Evolutionary conservation across 352 stramenopile genomes (phyloP).

Genomic region (Phytophthora vignae): DNA sequence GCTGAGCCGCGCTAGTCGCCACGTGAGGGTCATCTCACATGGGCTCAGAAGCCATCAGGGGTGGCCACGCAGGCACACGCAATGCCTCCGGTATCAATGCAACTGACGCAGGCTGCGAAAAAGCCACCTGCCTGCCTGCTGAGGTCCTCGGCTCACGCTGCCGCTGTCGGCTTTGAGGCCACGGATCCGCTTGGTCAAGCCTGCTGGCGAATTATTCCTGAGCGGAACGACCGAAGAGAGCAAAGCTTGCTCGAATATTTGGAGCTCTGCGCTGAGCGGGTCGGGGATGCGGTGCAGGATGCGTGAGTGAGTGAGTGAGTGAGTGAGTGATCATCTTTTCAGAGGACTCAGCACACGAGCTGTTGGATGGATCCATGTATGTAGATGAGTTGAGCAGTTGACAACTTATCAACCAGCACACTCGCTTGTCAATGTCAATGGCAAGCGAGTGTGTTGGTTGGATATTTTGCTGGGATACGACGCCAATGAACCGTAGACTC

Average conservation of each 20-base stretch:
- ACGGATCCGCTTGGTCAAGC: constrained; percentile 18
- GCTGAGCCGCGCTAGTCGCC: not conserved
- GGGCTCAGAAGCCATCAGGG: constrained; percentile 17
- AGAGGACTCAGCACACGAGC: too few relatives aligned
- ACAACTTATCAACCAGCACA: too few relatives aligned
- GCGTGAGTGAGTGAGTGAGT: not conserved
- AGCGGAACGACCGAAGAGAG: constrained; percentile 2
- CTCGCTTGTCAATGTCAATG: too few relatives aligned
- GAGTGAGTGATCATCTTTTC: constrained; percentile 9
- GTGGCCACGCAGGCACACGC: not conserved
- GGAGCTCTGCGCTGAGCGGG: not conserved
- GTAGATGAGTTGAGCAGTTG: not conserved
- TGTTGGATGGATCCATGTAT: too few relatives aligned
- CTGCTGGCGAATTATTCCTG: constrained; percentile 19
- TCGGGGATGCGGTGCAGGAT: constrained; percentile 7
- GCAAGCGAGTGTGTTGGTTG: not conserved
- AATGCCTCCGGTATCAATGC: not conserved
- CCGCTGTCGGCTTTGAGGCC: not conserved
- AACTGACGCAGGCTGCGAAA: constrained; percentile 25
- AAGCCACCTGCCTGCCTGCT: constrained; percentile 19
- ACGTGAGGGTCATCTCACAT: not conserved
- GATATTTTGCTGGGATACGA: too few relatives aligned
- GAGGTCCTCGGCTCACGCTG: not conserved
- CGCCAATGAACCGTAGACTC: constrained; percentile 8
- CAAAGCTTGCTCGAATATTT: constrained; percentile 21